These are phyloP conservation scores for Coemansia sp. DNA, from an alignment of 371 early-diverging fungal species.

Conservation along the genomic window DNA sequence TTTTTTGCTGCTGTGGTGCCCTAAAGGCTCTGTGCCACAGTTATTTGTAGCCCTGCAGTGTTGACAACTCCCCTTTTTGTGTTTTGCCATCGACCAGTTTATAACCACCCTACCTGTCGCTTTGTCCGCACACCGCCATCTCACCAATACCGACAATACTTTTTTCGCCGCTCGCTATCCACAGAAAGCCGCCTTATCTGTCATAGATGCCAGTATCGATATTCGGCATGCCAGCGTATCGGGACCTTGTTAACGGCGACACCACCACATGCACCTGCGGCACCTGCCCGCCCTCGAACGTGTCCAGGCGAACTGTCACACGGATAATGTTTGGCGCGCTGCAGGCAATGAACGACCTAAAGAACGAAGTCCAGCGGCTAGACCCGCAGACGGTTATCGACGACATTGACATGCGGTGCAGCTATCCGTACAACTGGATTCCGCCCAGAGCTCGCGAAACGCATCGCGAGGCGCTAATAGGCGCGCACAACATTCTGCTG, in stretches of 20 bases:
- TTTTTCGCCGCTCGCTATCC: not conserved
- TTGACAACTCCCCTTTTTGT: too few species aligned
- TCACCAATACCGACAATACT: too few species aligned
- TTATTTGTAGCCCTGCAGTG: too few species aligned
- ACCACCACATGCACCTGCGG: slow-evolving; percentile 31
- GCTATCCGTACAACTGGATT: slow-evolving; percentile 45
- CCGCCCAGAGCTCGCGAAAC: slow-evolving; percentile 24
- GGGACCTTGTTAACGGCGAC: not conserved
- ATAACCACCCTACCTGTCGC: too few species aligned
- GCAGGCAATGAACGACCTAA: slow-evolving; percentile 43
- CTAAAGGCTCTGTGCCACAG: too few species aligned
- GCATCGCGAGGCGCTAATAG: slow-evolving; percentile 27
- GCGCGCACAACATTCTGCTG: slow-evolving; percentile 35
- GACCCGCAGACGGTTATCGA: slow-evolving; percentile 13
- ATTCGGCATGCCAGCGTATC: not conserved
- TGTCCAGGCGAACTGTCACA: slow-evolving; percentile 18
- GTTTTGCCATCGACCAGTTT: too few species aligned
- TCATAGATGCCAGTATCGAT: slow-evolving; percentile 25
- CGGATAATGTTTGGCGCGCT: slow-evolving; percentile 38
- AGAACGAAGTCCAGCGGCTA: slow-evolving; percentile 15
- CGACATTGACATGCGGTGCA: slow-evolving; percentile 15
- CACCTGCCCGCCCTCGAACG: slow-evolving; percentile 21
- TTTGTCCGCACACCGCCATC: too few species aligned
- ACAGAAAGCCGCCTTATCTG: not conserved
- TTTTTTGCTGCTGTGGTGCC: too few species aligned